Evolutionary conservation across 73 alveolate genomes (phyloP).

Genomic region (Tetrahymena thermophila): DNA sequence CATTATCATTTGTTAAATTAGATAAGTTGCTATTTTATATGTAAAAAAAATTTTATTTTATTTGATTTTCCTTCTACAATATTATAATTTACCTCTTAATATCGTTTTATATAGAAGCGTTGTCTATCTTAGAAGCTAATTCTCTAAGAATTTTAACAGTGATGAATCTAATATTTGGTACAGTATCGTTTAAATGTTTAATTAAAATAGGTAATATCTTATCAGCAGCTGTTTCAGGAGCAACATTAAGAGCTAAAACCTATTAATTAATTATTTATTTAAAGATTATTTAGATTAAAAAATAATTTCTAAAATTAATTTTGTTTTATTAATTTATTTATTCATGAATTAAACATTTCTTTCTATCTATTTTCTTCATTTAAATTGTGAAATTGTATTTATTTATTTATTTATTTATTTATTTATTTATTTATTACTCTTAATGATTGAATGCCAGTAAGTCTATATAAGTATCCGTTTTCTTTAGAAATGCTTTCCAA

Average conservation of each 20-base stretch:
- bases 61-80: not conserved
- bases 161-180: slow-evolving; percentile 89
- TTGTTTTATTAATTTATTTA: not conserved
- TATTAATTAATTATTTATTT: not conserved
- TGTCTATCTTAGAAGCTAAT: slow-evolving; percentile 58
- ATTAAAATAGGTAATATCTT: slow-evolving; percentile 76
- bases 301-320: no score
- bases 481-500: slow-evolving; percentile 75
- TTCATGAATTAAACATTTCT: no score
- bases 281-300: not conserved
- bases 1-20: slow-evolving; percentile 61
- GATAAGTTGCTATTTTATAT: slow-evolving; percentile 11
- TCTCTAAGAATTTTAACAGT: slow-evolving; percentile 76
- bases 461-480: slow-evolving; percentile 81
- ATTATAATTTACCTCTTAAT: slow-evolving; percentile 26
- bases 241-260: slow-evolving; percentile 53
- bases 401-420: not conserved
- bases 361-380: no score
- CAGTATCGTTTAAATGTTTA: slow-evolving; percentile 84
- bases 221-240: slow-evolving; percentile 64
- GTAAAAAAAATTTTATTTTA: slow-evolving; percentile 15
- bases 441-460: slow-evolving; percentile 66
- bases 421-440: not conserved
- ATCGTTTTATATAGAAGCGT: slow-evolving; percentile 14
- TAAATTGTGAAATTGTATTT: no score